Evolutionary conservation across 371 early-diverging fungal species (phyloP), one percentile per base, ranked within the genome.

Genomic region (Batkoa obscura): DNA sequence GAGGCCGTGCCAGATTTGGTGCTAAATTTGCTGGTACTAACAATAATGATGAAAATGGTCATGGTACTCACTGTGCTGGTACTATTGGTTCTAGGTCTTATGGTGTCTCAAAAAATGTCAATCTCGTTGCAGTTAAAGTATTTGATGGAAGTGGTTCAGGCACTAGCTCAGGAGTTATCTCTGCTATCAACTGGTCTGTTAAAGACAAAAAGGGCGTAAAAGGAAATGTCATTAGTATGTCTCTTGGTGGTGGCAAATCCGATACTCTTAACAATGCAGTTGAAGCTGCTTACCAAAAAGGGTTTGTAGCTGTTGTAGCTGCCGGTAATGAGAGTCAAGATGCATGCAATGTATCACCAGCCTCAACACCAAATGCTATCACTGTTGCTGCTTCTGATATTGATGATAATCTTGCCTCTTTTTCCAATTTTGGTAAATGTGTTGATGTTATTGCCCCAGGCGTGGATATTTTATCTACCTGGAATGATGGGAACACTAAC

Each of bases 41-140:
- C 23, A 35, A 13, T 59, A 59, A 61, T 15, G 70, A 64, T 55
- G 56, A 63, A 55, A 62, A 67, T 58, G 67, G 67, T 17, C 67
- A 66, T 49, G 83, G 82, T 55, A 86, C 90, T 15, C 89, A 90
- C 63, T 82, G 81, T 38, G 77, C 85, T 43, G 86, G 90, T 57
- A 81, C 81, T 32, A 75, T 87, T 59, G 90, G 73, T 37, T 78
- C 84, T 30, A 71, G 64, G 31, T 73, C 69, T 0, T 83, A 73
- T 64, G 96, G 94, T 62, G 84, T 95, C 38, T 89, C 93, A 57
- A 92, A 91, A 64, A 84, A 88, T 59, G 84, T 75, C 43, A 77
- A 65, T 23, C 49, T 95, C 30, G 72, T 90, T 38, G 83, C 84
- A 57, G 90, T 92, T 47, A 88, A 90, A 67, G 90, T 93, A 10